phyloP scores from a whole-genome alignment of 192 early-diverging fungal species.

The Dissophora globulifera region DNA sequence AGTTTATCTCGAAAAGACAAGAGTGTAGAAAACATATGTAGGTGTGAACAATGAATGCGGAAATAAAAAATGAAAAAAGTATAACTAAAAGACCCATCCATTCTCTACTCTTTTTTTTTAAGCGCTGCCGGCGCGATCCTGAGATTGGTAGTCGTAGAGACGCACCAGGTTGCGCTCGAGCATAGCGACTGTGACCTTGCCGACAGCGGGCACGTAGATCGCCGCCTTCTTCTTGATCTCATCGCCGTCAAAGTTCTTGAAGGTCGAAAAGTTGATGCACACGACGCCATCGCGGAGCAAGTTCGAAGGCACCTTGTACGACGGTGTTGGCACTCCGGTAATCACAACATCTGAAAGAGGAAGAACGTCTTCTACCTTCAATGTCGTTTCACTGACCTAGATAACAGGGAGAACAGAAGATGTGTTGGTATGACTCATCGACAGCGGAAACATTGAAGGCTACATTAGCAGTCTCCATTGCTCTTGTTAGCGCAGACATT shows the following conservation, averaged over 20 bases:
- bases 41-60: neutral
- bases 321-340: conserved; percentile 91
- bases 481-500: neutral
- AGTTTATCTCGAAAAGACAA: too few relatives aligned
- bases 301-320: conserved; percentile 88
- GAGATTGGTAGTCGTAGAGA: conserved; percentile 77
- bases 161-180: conserved; percentile 95
- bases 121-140: conserved; percentile 20
- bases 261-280: conserved; percentile 97
- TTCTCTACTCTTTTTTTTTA: neutral
- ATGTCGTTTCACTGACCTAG: conserved; percentile 75
- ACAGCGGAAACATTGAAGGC: neutral
- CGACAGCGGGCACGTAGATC: conserved; percentile 96
- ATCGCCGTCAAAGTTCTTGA: conserved; percentile 91
- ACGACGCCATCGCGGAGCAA: conserved; percentile 96
- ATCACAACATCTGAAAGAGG: conserved; percentile 96
- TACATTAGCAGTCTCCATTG: neutral
- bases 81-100: neutral
- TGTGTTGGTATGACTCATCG: neutral
- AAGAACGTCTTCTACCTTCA: conserved; percentile 83
- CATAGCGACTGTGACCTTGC: conserved; percentile 99
- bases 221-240: conserved; percentile 92
- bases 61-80: neutral
- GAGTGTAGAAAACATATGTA: too few relatives aligned
- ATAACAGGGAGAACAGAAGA: too few relatives aligned